Evolutionary conservation across 805 yeast genomes (phyloP), one percentile per base, ranked within the genome.

Genomic region (Torulaspora quercuum): DNA sequence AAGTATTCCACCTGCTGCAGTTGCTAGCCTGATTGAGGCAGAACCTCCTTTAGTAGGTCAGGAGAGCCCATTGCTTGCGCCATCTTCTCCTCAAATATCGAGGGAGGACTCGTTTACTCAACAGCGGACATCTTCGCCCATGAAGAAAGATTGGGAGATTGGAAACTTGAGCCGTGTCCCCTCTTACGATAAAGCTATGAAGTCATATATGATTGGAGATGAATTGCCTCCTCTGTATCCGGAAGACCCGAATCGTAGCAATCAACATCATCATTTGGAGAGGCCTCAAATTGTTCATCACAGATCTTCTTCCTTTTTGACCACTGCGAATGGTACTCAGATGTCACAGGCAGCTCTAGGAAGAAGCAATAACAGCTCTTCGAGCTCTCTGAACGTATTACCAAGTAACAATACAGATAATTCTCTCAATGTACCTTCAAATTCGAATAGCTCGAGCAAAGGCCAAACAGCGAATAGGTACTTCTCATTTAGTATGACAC

Each of bases 111-210:
- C 87, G 1, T 71, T 63, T 22, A 46, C 50, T 10, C 63, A 31
- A 17, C 38, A 63, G 19, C 30, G 50, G 41, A 37, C 51, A 17
- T 26, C 49, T 37, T 28, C 62, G 5, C 46, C 54, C 1, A 13
- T 42, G 24, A 43, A 44, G 37, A 52, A 53, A 9, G 72, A 65
- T 18, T 65, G 71, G 69, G 72, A 73, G 40, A 42, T 69, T 2
- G 57, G 58, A 5, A 59, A 67, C 2, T 47, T 86, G 45, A 78
- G 82, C 13, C 66, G 76, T 32, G 95, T 90, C 5, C 97, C 97
- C 0, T 78, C 95, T 0, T 90, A 90, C 60, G 73, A 72, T 6
- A 80, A 83, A 20, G 97, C 97, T 0, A 61, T 88, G 58, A 75
- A 73, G 50, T 60, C 75, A 2, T 78, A 71, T 29, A 64, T 62